Percentiles rank a stretch among this genome's conserved stretches.
Evolutionary conservation across 805 yeast genomes (phyloP).

Genomic region (Yarrowia sp.): DNA sequence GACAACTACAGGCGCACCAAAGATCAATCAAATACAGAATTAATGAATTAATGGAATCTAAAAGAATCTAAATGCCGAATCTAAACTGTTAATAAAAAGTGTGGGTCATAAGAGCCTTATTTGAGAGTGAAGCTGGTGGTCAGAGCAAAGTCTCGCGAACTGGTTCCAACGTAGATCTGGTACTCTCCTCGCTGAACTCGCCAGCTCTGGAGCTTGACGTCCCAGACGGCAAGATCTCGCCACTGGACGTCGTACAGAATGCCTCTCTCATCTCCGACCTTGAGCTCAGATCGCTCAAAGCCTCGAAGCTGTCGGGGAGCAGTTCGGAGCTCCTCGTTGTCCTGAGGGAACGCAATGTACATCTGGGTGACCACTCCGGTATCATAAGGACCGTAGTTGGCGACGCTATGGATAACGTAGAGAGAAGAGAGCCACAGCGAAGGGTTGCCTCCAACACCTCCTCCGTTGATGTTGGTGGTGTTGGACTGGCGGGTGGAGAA

Average conservation of each 20-base stretch:
- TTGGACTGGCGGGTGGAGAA: neutral
- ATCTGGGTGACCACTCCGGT: slow-evolving; percentile 55
- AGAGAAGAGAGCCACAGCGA: slow-evolving; percentile 56
- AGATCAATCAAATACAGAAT: too few species aligned
- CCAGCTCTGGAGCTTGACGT: slow-evolving; percentile 56
- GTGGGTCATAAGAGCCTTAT: neutral
- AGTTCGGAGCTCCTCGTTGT: slow-evolving; percentile 45
- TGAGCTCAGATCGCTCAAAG: slow-evolving; percentile 52
- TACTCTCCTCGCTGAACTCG: slow-evolving; percentile 55
- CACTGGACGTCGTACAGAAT: slow-evolving; percentile 48
- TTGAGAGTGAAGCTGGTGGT: slow-evolving; percentile 22
- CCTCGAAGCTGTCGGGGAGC: slow-evolving; percentile 57
- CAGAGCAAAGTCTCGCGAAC: slow-evolving; percentile 30
- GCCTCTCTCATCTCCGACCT: slow-evolving; percentile 43
- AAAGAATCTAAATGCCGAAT: slow-evolving; percentile 1
- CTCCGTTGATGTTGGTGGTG: slow-evolving; percentile 39
- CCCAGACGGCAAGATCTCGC: slow-evolving; percentile 59
- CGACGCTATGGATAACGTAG: slow-evolving; percentile 47
- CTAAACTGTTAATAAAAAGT: neutral
- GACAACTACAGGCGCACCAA: too few species aligned
- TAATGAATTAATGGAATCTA: slow-evolving; percentile 4
- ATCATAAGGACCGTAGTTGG: slow-evolving; percentile 47
- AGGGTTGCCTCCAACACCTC: slow-evolving; percentile 56
- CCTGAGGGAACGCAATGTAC: slow-evolving; percentile 47
- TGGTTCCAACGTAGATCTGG: slow-evolving; percentile 50